Percentiles rank a stretch among this genome's conserved stretches.
Conservation (phyloP, 2,329 filamentous ascomycete genomes). For the Endoconidiophora polonica region DNA sequence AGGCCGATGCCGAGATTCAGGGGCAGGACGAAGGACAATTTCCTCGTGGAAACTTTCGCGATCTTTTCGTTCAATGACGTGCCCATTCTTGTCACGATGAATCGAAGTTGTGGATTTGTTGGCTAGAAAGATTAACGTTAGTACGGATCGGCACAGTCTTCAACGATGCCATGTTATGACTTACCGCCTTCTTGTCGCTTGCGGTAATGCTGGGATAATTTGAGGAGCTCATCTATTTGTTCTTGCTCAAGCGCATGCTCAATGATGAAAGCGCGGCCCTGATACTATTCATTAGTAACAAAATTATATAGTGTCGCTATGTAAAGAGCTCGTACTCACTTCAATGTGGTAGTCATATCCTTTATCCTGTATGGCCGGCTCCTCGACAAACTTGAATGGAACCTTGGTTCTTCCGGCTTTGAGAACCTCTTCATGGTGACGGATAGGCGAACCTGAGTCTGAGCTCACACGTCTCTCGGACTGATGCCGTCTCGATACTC, state of each 20-base stretch:
- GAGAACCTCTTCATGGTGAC: conserved; percentile 38
- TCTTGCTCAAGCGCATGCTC: conserved; percentile 73
- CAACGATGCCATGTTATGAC: neutral
- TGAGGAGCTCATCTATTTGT: conserved; percentile 81
- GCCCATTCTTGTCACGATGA: conserved; percentile 7
- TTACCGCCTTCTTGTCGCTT: conserved; percentile 26
- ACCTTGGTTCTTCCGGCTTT: conserved; percentile 84
- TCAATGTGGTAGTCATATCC: conserved; percentile 80
- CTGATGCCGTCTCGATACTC: no score
- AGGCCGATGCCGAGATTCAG: neutral
- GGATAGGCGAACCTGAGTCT: conserved; percentile 18
- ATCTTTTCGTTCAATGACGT: conserved; percentile 9
- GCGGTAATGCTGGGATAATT: conserved; percentile 62
- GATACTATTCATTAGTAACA: conserved; percentile 18
- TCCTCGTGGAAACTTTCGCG: conserved; percentile 12
- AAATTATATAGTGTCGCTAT: neutral
- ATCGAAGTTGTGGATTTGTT: conserved; percentile 1
- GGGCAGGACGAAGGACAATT: conserved; percentile 6
- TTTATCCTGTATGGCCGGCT: conserved; percentile 64
- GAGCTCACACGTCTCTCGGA: neutral
- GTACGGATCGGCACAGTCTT: neutral
- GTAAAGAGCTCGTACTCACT: conserved; percentile 30
- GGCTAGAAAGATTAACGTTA: neutral
- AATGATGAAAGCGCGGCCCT: conserved; percentile 70
- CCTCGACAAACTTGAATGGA: conserved; percentile 62